phyloP scores from a whole-genome alignment of 2,329 filamentous ascomycete species.

The Scytalidium lignicola region DNA sequence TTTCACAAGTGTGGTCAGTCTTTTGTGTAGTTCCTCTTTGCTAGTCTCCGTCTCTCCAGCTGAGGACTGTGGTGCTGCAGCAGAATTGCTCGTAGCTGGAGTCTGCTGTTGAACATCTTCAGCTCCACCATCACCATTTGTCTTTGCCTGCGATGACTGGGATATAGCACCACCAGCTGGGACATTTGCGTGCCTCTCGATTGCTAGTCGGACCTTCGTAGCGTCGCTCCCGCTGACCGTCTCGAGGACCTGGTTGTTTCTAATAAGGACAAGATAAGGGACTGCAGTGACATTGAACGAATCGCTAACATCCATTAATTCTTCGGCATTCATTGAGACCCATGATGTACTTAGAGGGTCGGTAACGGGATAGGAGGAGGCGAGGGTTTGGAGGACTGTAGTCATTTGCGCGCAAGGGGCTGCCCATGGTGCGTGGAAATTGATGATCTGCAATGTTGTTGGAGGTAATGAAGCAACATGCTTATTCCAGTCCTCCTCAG shows the following conservation, averaged over 20 bases:
- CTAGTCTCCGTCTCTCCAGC: conserved; percentile 48
- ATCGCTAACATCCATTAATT: conserved; percentile 87
- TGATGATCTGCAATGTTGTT: conserved; percentile 74
- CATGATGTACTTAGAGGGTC: conserved; percentile 63
- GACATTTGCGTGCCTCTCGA: conserved; percentile 67
- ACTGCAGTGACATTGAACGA: conserved; percentile 91
- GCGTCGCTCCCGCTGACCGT: conserved; percentile 88
- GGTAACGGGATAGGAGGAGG: conserved; percentile 72
- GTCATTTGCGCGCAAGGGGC: conserved; percentile 91
- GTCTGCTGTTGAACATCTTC: conserved; percentile 29
- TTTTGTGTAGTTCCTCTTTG: conserved; percentile 78
- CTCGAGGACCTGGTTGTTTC: conserved; percentile 70
- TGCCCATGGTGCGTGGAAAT: conserved; percentile 96
- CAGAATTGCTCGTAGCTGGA: conserved; percentile 15
- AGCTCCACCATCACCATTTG: conserved; percentile 36
- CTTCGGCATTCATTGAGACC: conserved; percentile 90
- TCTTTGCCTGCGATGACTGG: conserved; percentile 8
- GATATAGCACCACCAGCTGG: conserved; percentile 6
- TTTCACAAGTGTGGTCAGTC: conserved; percentile 81
- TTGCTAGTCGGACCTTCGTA: conserved; percentile 74
- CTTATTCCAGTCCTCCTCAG: conserved; percentile 66
- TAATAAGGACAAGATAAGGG: conserved; percentile 81
- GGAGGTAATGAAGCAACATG: conserved; percentile 61
- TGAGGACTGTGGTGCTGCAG: conserved; percentile 20
- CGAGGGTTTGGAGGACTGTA: conserved; percentile 78